Evolutionary conservation across 768 basidiomycete species (phyloP), one percentile per base, ranked within the genome.

Genomic region (Leccinum incarnatum): DNA sequence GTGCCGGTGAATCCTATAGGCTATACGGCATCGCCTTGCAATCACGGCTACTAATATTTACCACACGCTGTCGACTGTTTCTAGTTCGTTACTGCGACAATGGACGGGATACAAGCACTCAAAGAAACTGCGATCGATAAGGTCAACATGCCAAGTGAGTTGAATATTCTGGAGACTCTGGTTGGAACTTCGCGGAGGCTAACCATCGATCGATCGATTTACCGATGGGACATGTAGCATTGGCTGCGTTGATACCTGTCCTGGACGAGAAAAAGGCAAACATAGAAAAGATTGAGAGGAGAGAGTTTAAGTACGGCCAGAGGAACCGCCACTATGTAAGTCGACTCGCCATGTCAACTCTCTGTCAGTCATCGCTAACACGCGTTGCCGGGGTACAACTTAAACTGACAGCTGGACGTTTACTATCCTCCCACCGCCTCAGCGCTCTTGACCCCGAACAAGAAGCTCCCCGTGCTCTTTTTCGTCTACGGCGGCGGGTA

Each of bases 401-500:
- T 42, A 0, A 11, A 42, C 1, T 19, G 10, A 45, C 42, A 45
- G 86, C 79, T 89, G 30, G 88, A 89, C 62, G 75, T 88, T 0
- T 90, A 88, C 68, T 88, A 85, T 63, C 87, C 84, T 0, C 61
- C 74, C 1, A 32, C 73, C 3, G 51, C 67, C 5, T 58, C 66
- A 12, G 58, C 61, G 23, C 62, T 69, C 6, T 63, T 67, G 5
- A 72, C 68, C 1, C 25, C 64, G 5, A 56, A 58, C 17, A 65
- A 63, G 25, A 73, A 70, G 53, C 72, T 78, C 0, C 83, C 84
- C 0, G 74, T 88, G 21, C 71, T 89, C 27, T 81, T 89, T 69
- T 88, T 81, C 70, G 60, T 83, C 45, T 89, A 90, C 60, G 88
- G 88, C 1, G 88, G 88, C 2, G 85, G 87, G 3, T 87, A 86